Percentiles rank a stretch among this genome's conserved stretches.
Conservation (phyloP, 164 flowering plant genomes). For the Taxillus chinensis region DNA sequence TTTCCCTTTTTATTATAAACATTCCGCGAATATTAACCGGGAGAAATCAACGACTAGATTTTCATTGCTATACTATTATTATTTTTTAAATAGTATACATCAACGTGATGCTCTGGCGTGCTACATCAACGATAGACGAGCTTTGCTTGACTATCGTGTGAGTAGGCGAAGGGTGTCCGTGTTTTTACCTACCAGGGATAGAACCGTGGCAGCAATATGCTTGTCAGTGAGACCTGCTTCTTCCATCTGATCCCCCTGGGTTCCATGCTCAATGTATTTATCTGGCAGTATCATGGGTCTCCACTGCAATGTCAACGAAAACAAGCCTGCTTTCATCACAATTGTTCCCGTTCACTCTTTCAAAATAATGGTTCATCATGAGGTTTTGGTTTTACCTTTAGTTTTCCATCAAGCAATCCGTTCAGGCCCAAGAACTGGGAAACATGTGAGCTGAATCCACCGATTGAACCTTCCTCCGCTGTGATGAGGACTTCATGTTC, state of each 20-base stretch:
- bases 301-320: conserved; percentile 24
- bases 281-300: conserved; percentile 46
- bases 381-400: conserved; percentile 15
- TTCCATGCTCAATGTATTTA: conserved; percentile 47
- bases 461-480: conserved; percentile 33
- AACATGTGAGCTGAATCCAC: conserved; percentile 43
- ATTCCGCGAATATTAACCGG: too few relatives aligned
- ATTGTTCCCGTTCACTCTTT: too few relatives aligned
- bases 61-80: too few relatives aligned
- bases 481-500: conserved; percentile 35
- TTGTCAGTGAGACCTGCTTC: conserved; percentile 36
- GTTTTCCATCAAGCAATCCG: conserved; percentile 32
- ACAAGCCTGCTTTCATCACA: too few relatives aligned
- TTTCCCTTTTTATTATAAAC: too few relatives aligned
- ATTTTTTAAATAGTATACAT: too few relatives aligned
- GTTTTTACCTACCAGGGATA: conserved; percentile 19
- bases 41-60: too few relatives aligned
- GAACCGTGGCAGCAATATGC: conserved; percentile 37
- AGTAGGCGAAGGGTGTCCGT: conserved; percentile 12
- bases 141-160: conserved; percentile 2
- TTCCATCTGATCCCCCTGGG: conserved; percentile 33
- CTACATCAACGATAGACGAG: neutral
- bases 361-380: too few relatives aligned
- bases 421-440: conserved; percentile 31
- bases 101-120: too few relatives aligned